phyloP scores from a whole-genome alignment of 176 grass and related monocot species.

The Aegilops tauschii region DNA sequence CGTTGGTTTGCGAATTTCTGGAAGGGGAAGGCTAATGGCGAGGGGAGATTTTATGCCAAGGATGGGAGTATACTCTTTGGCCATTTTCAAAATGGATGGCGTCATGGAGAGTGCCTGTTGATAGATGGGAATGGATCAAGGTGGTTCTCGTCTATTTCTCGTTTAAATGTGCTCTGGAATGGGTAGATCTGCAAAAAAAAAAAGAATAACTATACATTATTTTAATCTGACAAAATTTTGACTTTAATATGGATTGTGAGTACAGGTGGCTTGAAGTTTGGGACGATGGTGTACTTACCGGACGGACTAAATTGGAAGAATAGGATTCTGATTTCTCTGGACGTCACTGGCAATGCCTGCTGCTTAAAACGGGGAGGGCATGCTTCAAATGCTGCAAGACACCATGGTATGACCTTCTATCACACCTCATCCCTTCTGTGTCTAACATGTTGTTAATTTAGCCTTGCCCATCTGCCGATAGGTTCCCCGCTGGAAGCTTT shows the following conservation, averaged over 20 bases:
- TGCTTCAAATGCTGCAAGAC: not conserved
- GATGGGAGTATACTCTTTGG: constrained; percentile 81
- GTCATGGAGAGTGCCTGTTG: constrained; percentile 62
- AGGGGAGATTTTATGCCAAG: constrained; percentile 91
- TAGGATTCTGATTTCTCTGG: not conserved
- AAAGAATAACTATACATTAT: not conserved
- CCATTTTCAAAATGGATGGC: constrained; percentile 90
- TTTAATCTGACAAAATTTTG: not conserved
- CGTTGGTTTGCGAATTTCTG: constrained; percentile 94
- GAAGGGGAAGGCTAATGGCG: constrained; percentile 92
- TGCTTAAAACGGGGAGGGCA: not conserved
- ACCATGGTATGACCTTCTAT: constrained; percentile 7
- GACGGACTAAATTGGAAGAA: constrained; percentile 42
- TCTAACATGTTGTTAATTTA: not conserved
- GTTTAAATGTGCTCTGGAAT: not conserved
- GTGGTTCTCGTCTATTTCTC: constrained; percentile 29
- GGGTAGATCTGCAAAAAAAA: not conserved
- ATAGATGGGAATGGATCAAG: constrained; percentile 76
- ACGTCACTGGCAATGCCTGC: not conserved
- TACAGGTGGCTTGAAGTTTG: constrained; percentile 85
- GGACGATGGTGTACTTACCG: constrained; percentile 65
- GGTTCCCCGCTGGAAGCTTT: not conserved
- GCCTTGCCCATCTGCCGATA: not conserved
- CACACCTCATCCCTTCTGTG: not conserved
- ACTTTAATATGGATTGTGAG: not conserved